Conservation (phyloP, 2,329 filamentous ascomycete genomes). For the Trichoderma endophyticum region DNA sequence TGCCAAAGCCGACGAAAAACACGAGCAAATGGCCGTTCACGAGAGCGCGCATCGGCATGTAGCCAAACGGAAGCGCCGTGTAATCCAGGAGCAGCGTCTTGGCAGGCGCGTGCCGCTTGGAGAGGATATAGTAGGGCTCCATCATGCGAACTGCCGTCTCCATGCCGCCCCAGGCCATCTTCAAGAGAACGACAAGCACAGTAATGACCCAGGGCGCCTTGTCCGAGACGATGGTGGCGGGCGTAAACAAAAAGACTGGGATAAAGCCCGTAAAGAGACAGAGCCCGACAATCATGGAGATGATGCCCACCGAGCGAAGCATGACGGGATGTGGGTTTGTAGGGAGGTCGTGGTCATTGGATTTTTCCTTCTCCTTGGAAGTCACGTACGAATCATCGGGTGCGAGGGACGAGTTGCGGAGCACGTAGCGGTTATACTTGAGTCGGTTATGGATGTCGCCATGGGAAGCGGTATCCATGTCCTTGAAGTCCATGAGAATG, state of each 20-base stretch:
- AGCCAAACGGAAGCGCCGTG: constrained; percentile 66
- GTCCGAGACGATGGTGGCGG: constrained; percentile 53
- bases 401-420: constrained; percentile 68
- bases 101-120: constrained; percentile 60
- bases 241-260: constrained; percentile 60
- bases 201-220: constrained; percentile 65
- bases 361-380: constrained; percentile 43
- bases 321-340: constrained; percentile 67
- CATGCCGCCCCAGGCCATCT: constrained; percentile 65
- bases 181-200: constrained; percentile 61
- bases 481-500: constrained; percentile 70
- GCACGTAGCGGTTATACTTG: constrained; percentile 63
- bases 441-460: constrained; percentile 65
- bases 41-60: constrained; percentile 59
- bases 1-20: constrained; percentile 66
- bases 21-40: constrained; percentile 63
- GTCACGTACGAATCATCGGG: constrained; percentile 55
- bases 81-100: constrained; percentile 69
- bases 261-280: constrained; percentile 56
- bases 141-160: constrained; percentile 70
- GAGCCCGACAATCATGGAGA: constrained; percentile 60
- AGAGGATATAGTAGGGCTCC: constrained; percentile 71
- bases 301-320: constrained; percentile 57
- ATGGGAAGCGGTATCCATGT: constrained; percentile 64
- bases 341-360: constrained; percentile 47